A percentile compares a stretch with the other conserved stretches of the same genome.
Evolutionary conservation across 2,329 filamentous ascomycete species (phyloP).

Genomic region (Hypoxylon rubiginosum): DNA sequence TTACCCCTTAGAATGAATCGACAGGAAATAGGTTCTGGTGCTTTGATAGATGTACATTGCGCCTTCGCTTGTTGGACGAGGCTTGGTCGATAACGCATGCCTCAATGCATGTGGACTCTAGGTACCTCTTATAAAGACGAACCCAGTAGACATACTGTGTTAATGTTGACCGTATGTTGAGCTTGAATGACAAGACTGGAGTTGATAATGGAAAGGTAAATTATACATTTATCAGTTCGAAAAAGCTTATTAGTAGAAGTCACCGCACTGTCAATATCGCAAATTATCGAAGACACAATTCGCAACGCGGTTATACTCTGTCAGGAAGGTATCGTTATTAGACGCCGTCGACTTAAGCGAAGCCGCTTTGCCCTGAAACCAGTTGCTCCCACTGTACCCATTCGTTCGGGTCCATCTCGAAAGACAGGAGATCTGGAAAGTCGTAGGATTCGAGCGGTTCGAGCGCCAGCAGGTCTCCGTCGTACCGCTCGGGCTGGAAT

Average conservation of each 20-base stretch:
- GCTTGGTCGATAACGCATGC: neutral
- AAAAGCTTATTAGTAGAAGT: too few relatives aligned
- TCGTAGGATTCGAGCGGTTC: constrained; percentile 37
- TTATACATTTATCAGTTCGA: too few relatives aligned
- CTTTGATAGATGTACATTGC: neutral
- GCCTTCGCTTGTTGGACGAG: neutral
- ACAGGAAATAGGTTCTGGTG: neutral
- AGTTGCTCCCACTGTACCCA: constrained; percentile 52
- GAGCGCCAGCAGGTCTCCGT: constrained; percentile 11
- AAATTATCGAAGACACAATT: too few relatives aligned
- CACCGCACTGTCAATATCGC: too few relatives aligned
- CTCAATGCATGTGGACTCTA: neutral
- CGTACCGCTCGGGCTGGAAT: constrained; percentile 3
- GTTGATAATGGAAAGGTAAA: too few relatives aligned
- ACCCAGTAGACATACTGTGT: neutral
- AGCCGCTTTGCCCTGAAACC: constrained; percentile 36
- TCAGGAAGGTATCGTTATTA: too few relatives aligned
- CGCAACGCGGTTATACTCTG: too few relatives aligned
- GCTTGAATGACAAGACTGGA: neutral
- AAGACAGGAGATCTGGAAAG: constrained; percentile 45
- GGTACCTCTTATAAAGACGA: neutral
- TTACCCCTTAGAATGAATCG: neutral
- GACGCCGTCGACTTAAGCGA: neutral
- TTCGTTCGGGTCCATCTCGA: constrained; percentile 48
- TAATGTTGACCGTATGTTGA: neutral